Evolutionary conservation across 805 yeast genomes (phyloP), one percentile per base, ranked within the genome.

Genomic region (Myxozyma kluyveri): DNA sequence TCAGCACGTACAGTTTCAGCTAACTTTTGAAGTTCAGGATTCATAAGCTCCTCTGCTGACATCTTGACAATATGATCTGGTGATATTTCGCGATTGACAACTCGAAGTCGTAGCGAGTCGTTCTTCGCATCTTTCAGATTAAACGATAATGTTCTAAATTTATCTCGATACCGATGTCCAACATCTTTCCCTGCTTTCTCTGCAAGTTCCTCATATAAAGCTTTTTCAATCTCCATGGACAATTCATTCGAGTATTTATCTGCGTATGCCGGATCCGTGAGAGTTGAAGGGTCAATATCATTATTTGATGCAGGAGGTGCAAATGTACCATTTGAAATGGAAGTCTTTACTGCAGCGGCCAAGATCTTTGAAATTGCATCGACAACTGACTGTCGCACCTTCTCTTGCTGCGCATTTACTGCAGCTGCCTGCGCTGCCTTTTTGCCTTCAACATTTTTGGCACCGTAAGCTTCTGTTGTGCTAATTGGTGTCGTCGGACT

Each of bases 1-100:
- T 86, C 86, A 52, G 79, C 79, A 46, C 84, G 78, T 9, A 86
- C 87, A 44, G 79, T 79, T 57, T 83, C 85, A 17, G 89, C 90
- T 50, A 83, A 78, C 59, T 77, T 75, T 59, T 79, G 83, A 56
- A 84, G 73, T 60, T 85, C 91, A 3, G 89, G 88, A 62, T 87
- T 88, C 58, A 81, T 71, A 72, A 90, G 77, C 60, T 90, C 91
- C 61, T 85, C 88, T 0, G 82, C 83, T 4, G 83, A 73, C 74
- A 86, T 73, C 31, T 72, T 74, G 2, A 83, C 89, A 41, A 88
- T 71, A 57, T 82, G 77, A 14, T 71, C 72, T 39, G 86, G 77
- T 1, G 80, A 69, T 24, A 87, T 69, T 19, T 74, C 72, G 27
- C 79, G 75, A 32, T 75, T 72, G 31, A 83, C 68, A 3, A 90